Conservation (phyloP, 2,329 filamentous ascomycete species). For the Calonectria pauciramosa region DNA sequence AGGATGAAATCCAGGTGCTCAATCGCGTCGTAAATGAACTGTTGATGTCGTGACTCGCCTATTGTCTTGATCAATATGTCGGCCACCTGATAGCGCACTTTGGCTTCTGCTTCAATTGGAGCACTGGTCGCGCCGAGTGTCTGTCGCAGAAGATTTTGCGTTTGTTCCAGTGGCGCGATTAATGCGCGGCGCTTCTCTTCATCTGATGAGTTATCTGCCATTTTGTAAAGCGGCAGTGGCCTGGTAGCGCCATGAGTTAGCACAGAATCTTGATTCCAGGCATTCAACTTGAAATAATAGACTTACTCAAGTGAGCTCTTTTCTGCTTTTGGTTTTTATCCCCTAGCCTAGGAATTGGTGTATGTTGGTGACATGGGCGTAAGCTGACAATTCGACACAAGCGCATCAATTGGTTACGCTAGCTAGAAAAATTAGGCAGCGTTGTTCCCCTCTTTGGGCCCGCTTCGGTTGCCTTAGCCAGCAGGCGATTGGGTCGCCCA, state of each 20-base stretch:
- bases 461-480: too few relatives aligned
- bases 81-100: neutral
- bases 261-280: neutral
- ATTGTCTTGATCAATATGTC: neutral
- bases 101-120: neutral
- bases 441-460: neutral
- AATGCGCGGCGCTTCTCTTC: neutral
- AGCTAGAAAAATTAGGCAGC: neutral
- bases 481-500: neutral
- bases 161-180: neutral
- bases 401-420: neutral
- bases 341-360: neutral
- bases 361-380: neutral
- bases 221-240: neutral
- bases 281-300: neutral
- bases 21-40: neutral
- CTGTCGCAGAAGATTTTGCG: neutral
- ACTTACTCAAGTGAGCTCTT: neutral
- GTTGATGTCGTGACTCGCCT: neutral
- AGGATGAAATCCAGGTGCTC: neutral
- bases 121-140: neutral
- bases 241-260: too few relatives aligned
- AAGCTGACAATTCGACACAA: neutral
- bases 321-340: neutral
- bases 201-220: neutral